phyloP scores from a whole-genome alignment of 169 alveolate genomes.

The Babesia ovata region DNA sequence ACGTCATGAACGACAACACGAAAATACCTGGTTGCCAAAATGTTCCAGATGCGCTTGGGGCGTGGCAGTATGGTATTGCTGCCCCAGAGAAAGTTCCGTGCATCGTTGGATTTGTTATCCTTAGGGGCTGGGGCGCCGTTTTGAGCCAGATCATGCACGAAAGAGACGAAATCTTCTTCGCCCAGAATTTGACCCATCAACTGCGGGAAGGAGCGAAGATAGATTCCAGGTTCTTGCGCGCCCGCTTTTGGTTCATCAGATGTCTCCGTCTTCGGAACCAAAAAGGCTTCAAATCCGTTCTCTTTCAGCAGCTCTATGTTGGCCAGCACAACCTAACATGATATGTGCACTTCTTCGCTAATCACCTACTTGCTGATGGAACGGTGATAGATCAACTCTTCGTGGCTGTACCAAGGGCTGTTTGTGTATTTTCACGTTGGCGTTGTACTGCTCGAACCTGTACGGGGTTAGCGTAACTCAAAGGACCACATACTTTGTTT shows the following conservation, averaged over 20 bases:
- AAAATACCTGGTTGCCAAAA: conserved; percentile 86
- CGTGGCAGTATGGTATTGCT: conserved; percentile 68
- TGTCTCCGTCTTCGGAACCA: conserved; percentile 20
- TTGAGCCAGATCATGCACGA: conserved; percentile 55
- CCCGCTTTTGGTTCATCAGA: not conserved
- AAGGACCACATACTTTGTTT: conserved; percentile 73
- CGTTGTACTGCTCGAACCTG: conserved; percentile 88
- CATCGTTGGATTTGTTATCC: not conserved
- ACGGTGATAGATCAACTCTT: conserved; percentile 86
- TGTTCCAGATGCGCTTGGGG: conserved; percentile 83
- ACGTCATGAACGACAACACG: conserved; percentile 7
- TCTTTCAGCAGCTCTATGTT: conserved; percentile 38
- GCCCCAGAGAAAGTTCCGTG: conserved; percentile 43
- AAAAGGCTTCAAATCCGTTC: conserved; percentile 52
- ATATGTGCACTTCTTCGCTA: not conserved
- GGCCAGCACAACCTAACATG: conserved; percentile 51
- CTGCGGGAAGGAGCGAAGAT: conserved; percentile 57
- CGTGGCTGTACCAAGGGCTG: conserved; percentile 91
- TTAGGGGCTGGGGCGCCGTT: conserved; percentile 1
- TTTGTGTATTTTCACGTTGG: conserved; percentile 80
- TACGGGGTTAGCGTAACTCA: not conserved
- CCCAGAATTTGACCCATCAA: conserved; percentile 55
- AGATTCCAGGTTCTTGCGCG: conserved; percentile 41
- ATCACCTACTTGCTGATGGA: conserved; percentile 47
- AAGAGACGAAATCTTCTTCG: conserved; percentile 66